A percentile compares a stretch with the other conserved stretches of the same genome.
Evolutionary conservation across 768 basidiomycete species (phyloP).

Genomic region (Trametes maxima): DNA sequence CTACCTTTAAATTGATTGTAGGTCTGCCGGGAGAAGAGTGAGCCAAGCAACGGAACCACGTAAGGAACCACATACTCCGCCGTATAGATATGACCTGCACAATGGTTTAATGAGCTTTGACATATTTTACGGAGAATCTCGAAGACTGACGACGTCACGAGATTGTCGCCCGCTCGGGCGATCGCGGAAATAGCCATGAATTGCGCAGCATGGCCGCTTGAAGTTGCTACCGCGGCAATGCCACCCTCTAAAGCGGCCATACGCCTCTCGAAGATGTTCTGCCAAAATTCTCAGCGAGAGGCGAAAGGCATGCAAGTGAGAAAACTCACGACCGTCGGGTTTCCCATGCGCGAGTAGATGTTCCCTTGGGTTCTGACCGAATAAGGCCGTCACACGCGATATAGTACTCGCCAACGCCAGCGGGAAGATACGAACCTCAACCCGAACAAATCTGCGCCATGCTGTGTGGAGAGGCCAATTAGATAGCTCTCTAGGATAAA

Average conservation of each 20-base stretch:
- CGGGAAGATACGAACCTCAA: constrained; percentile 41
- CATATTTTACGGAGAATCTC: too few species aligned
- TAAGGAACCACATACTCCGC: constrained; percentile 50
- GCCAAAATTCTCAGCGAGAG: neutral
- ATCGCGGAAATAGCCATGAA: constrained; percentile 69
- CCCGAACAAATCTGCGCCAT: constrained; percentile 73
- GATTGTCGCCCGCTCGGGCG: constrained; percentile 72
- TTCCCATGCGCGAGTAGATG: constrained; percentile 70
- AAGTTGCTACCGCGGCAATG: constrained; percentile 68
- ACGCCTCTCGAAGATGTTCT: constrained; percentile 78
- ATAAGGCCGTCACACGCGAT: neutral
- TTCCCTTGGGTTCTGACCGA: constrained; percentile 46
- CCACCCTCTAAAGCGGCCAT: constrained; percentile 82
- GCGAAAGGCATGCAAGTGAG: neutral
- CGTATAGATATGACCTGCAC: constrained; percentile 62
- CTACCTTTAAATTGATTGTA: constrained; percentile 76
- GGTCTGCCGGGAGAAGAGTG: constrained; percentile 37
- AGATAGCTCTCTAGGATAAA: neutral
- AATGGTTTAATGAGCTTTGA: neutral
- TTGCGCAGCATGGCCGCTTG: constrained; percentile 79
- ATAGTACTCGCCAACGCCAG: neutral
- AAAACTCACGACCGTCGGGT: constrained; percentile 59
- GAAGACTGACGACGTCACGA: constrained; percentile 64
- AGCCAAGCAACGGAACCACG: constrained; percentile 1
- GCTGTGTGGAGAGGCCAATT: constrained; percentile 39